Evolutionary conservation across 2,329 filamentous ascomycete species (phyloP), one percentile per base, ranked within the genome.

Genomic region (Diaporthe sp.): DNA sequence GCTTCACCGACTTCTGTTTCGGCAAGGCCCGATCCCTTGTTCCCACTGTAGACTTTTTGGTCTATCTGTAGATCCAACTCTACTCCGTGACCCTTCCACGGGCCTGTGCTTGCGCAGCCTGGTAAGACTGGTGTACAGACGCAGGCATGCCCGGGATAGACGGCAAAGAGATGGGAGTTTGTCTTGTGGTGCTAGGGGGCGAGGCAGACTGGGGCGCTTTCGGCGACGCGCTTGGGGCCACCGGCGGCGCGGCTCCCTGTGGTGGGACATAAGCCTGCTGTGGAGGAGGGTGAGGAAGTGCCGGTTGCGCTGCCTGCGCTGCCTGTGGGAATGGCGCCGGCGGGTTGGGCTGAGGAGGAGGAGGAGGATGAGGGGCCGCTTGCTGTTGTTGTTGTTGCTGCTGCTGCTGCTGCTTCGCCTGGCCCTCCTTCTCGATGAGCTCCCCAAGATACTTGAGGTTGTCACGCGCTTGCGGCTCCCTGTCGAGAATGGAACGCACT

Each of bases 401-500:
- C 31, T 72, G 58, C 49, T 76, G 67, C 47, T 57, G 63, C 31
- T 76, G 76, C 25, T 76, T 73, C 9, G 71, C 61, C 25, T 76
- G 71, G 28, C 85, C 84, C 77, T 88, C 85, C 77, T 87, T 88
- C 73, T 91, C 90, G 17, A 93, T 81, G 28, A 92, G 84, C 61
- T 84, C 83, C 49, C 89, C 90, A 4, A 93, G 84, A 72, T 90
- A 86, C 70, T 87, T 85, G 25, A 93, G 82, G 80, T 95, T 91
- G 2, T 92, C 89, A 31, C 91, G 88, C 0, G 94, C 91, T 31
- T 88, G 89, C 0, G 92, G 91, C 73, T 95, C 92, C 15, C 88
- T 87, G 68, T 92, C 89, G 34, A 95, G 88, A 20, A 96, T 92
- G 53, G 90, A 88, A 71, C 90, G 88, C 77, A 98, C 90, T 39